phyloP scores from a whole-genome alignment of 75 land plant genomes.

The Pseudotsuga menziesii region DNA sequence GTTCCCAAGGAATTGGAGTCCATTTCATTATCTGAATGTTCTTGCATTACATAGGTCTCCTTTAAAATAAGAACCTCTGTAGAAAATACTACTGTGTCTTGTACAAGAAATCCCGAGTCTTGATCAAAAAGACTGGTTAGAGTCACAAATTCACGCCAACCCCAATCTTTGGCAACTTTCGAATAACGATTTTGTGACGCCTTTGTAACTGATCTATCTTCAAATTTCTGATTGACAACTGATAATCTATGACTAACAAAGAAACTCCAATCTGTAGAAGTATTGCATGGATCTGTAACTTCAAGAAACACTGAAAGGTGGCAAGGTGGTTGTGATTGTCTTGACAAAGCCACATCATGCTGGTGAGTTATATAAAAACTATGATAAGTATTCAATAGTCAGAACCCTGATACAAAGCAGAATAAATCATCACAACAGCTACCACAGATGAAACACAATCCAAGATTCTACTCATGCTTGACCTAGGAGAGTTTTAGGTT shows the following conservation, averaged over 20 bases:
- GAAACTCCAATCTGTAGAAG: slow-evolving; percentile 91
- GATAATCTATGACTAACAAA: slow-evolving; percentile 96
- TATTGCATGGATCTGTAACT: slow-evolving; percentile 87
- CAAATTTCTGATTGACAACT: slow-evolving; percentile 88
- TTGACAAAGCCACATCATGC: slow-evolving; percentile 36
- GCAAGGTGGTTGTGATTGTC: slow-evolving; percentile 99
- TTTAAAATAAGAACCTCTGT: slow-evolving; percentile 97
- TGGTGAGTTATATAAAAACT: neutral
- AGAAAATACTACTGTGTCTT: slow-evolving; percentile 88
- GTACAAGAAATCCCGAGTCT: slow-evolving; percentile 92
- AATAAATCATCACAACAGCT: neutral
- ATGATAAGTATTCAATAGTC: neutral
- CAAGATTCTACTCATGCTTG: neutral
- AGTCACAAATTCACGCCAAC: slow-evolving; percentile 98
- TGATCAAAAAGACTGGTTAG: slow-evolving; percentile 97
- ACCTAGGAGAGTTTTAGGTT: neutral
- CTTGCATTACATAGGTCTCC: slow-evolving; percentile 79
- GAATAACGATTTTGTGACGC: slow-evolving; percentile 98
- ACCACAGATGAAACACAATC: neutral
- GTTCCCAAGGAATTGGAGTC: slow-evolving; percentile 28
- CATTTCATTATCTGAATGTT: slow-evolving; percentile 38
- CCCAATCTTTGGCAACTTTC: slow-evolving; percentile 99
- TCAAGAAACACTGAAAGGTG: slow-evolving; percentile 98
- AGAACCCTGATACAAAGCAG: neutral
- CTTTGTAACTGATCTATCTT: slow-evolving; percentile 91